These are phyloP conservation scores for Aureobasidium sp. DNA, from an alignment of 2,329 filamentous ascomycete species.

Conservation along the genomic window DNA sequence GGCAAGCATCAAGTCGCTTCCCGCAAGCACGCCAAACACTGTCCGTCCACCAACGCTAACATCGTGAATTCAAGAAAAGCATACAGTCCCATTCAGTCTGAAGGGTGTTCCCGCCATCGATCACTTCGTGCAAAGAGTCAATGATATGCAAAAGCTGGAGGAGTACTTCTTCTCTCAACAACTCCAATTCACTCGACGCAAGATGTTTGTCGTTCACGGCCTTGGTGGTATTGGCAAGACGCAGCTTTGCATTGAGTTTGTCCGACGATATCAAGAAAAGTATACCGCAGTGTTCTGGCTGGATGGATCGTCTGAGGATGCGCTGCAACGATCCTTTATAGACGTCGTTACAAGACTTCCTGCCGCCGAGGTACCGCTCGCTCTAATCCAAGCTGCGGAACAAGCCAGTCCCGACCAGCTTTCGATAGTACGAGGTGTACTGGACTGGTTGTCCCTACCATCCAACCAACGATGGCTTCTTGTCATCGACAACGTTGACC, in stretches of 20 bases:
- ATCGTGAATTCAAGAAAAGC: too few species aligned
- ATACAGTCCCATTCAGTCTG: neutral
- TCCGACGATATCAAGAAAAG: neutral
- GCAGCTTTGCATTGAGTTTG: neutral
- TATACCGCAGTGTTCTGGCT: neutral
- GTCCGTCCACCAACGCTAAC: too few species aligned
- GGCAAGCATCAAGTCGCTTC: neutral
- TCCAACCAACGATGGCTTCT: neutral
- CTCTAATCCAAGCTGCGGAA: neutral
- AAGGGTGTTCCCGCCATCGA: neutral
- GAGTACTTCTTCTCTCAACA: neutral
- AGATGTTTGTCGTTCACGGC: neutral
- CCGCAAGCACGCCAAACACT: too few species aligned
- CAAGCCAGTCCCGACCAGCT: neutral
- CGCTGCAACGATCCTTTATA: neutral
- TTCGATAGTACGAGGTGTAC: neutral
- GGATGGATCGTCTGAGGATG: neutral
- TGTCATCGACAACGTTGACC: conserved; percentile 1
- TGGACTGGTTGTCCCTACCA: neutral
- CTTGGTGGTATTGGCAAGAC: neutral
- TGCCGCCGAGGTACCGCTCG: neutral
- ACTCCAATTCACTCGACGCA: too few species aligned
- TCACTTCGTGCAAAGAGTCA: too few species aligned
- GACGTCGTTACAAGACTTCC: neutral
- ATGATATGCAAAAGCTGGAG: neutral